Percentiles rank a stretch among this genome's conserved stretches.
Conservation (phyloP, 1,284 basidiomycete genomes). For the Takashimella tepidaria region DNA sequence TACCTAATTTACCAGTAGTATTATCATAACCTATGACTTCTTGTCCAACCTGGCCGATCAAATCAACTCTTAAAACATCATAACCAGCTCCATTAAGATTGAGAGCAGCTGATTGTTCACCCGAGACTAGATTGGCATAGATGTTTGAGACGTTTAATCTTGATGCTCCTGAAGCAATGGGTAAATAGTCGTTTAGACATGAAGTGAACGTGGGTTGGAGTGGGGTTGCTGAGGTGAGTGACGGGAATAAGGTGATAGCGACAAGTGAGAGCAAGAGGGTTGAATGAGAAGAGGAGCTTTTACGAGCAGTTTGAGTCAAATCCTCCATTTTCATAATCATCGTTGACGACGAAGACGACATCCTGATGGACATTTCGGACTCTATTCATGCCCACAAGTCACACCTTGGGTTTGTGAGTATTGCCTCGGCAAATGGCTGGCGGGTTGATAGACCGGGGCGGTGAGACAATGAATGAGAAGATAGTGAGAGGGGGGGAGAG, state of each 20-base stretch:
- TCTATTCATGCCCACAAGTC: no score
- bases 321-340: not conserved
- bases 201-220: slow-evolving; percentile 26
- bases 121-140: slow-evolving; percentile 64
- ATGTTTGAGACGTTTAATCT: slow-evolving; percentile 60
- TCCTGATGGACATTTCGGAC: no score
- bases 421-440: no score
- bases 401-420: no score
- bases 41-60: slow-evolving; percentile 43
- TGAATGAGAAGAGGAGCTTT: not conserved
- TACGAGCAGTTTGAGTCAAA: not conserved
- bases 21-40: slow-evolving; percentile 59
- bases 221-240: slow-evolving; percentile 17
- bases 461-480: no score
- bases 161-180: slow-evolving; percentile 21
- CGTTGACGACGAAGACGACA: no score
- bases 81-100: slow-evolving; percentile 34
- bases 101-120: slow-evolving; percentile 37
- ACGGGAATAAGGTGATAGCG: slow-evolving; percentile 13
- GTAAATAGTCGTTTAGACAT: slow-evolving; percentile 22
- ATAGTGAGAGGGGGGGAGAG: not conserved
- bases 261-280: slow-evolving; percentile 7
- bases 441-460: no score
- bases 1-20: slow-evolving; percentile 61
- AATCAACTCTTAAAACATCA: slow-evolving; percentile 41